These are phyloP conservation scores for Alternaria gaisen DNA, from an alignment of 2,329 filamentous ascomycete genomes.

Conservation along the genomic window DNA sequence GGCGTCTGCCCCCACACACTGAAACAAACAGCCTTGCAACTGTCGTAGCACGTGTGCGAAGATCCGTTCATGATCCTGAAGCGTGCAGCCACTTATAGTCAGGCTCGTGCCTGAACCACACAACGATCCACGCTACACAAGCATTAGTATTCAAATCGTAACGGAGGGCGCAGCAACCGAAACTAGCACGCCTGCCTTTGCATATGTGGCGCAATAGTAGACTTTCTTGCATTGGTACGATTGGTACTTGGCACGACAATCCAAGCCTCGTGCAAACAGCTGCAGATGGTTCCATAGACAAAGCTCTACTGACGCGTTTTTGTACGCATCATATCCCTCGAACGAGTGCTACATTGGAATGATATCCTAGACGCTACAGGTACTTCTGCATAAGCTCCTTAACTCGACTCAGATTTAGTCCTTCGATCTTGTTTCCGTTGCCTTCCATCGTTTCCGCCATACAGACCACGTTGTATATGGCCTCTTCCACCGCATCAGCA, in stretches of 20 bases:
- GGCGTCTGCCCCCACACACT: neutral
- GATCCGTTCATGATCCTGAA: neutral
- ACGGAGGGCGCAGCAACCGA: neutral
- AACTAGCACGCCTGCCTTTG: neutral
- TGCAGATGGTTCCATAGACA: neutral
- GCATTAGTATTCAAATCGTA: neutral
- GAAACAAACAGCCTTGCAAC: neutral
- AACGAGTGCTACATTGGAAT: too few relatives aligned
- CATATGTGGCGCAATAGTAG: neutral
- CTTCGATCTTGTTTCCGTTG: slow-evolving; percentile 56
- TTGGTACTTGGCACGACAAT: neutral
- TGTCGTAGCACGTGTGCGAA: neutral
- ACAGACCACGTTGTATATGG: slow-evolving; percentile 70
- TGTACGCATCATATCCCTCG: neutral
- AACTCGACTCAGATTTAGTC: slow-evolving; percentile 44
- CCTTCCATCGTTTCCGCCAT: slow-evolving; percentile 69
- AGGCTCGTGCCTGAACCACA: slow-evolving; percentile 1
- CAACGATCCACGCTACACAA: slow-evolving; percentile 3
- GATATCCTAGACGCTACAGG: slow-evolving; percentile 21
- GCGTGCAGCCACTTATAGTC: neutral
- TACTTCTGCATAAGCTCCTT: slow-evolving; percentile 50
- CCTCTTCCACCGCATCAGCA: slow-evolving; percentile 70
- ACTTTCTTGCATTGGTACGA: neutral
- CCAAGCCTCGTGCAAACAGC: neutral
- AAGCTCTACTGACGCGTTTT: neutral